These are phyloP conservation scores for Fusarium incarnatum DNA, from an alignment of 2,329 filamentous ascomycete genomes.

Conservation along the genomic window DNA sequence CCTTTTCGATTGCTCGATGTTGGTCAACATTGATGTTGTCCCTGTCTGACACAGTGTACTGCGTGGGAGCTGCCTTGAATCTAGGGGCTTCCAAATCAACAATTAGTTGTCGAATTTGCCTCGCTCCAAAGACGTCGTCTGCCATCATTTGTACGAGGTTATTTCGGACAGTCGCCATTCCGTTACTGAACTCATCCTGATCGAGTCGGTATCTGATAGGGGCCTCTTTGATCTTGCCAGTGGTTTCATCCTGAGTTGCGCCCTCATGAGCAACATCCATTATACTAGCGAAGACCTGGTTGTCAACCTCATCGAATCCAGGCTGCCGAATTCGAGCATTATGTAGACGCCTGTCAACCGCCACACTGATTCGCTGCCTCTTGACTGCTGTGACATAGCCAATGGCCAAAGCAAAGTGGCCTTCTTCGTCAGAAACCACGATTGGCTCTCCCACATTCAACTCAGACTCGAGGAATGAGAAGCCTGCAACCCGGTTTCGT, in stretches of 20 bases:
- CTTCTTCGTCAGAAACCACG: constrained; percentile 94
- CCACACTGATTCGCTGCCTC: constrained; percentile 82
- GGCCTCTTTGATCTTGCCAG: constrained; percentile 63
- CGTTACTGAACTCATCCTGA: constrained; percentile 98
- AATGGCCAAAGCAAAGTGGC: constrained; percentile 93
- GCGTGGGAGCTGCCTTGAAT: constrained; percentile 76
- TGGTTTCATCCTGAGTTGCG: constrained; percentile 62
- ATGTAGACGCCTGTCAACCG: constrained; percentile 89
- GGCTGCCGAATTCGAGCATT: constrained; percentile 81
- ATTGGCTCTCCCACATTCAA: constrained; percentile 88
- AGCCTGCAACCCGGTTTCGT: constrained; percentile 67
- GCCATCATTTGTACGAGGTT: constrained; percentile 95
- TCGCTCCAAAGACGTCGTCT: constrained; percentile 75
- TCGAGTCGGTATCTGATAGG: constrained; percentile 85
- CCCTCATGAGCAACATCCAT: constrained; percentile 80
- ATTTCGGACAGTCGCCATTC: constrained; percentile 94
- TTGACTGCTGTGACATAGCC: constrained; percentile 86
- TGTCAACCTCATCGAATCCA: constrained; percentile 79
- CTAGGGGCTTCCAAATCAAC: constrained; percentile 79
- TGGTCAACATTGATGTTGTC: constrained; percentile 88
- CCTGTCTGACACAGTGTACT: constrained; percentile 71
- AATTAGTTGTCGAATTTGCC: constrained; percentile 80
- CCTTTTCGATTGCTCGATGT: constrained; percentile 86
- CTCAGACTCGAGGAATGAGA: constrained; percentile 93
- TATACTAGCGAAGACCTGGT: constrained; percentile 90